These are phyloP conservation scores for Flaveria floridana DNA, from an alignment of 140 eudicot species.

Conservation along the genomic window DNA sequence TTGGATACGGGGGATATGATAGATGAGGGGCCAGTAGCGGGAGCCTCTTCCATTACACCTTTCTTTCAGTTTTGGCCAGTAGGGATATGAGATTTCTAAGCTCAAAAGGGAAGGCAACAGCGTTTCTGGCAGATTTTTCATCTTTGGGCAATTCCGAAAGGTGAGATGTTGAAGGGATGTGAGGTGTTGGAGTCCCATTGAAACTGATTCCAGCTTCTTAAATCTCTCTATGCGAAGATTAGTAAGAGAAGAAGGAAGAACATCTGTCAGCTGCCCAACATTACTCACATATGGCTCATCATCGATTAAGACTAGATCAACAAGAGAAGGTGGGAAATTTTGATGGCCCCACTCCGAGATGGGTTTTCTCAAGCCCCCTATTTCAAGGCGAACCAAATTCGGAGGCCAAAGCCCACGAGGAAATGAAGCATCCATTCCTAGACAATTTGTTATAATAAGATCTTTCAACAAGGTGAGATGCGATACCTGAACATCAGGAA, in stretches of 20 bases:
- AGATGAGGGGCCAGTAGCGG: constrained; percentile 1
- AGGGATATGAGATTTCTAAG: rapidly evolving
- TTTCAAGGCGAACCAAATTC: background rate
- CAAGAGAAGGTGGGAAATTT: background rate
- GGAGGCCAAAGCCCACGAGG: constrained; percentile 8
- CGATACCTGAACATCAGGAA: too few relatives aligned
- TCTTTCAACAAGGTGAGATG: background rate
- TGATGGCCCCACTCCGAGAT: background rate
- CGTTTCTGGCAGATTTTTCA: background rate
- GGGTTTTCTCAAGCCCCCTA: background rate
- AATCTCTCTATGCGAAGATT: rapidly evolving
- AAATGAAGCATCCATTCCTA: background rate
- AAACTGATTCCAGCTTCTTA: background rate
- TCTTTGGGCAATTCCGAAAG: too few relatives aligned
- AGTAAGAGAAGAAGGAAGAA: constrained; percentile 7
- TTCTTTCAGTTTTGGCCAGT: background rate
- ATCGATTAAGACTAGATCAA: background rate
- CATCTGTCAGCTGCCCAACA: background rate
- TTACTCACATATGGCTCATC: background rate
- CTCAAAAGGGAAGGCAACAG: background rate
- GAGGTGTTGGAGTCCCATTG: too few relatives aligned
- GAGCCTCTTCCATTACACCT: background rate
- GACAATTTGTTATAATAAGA: background rate
- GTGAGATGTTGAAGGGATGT: too few relatives aligned
- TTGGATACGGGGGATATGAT: background rate